Evolutionary conservation across 2,329 filamentous ascomycete genomes (phyloP).

Genomic region (Neonectria hederae): DNA sequence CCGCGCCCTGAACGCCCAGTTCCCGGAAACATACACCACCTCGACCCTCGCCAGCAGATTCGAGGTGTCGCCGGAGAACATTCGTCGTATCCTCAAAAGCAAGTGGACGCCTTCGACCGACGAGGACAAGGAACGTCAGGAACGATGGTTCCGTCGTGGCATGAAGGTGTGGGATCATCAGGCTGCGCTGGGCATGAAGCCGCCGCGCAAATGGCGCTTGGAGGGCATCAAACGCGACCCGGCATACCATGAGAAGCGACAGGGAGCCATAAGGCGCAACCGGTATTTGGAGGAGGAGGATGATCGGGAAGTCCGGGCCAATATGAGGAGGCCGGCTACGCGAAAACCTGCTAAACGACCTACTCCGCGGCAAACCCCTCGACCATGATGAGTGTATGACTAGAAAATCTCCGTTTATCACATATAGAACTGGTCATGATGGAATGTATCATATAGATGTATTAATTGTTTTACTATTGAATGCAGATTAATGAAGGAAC

Average conservation of each 20-base stretch:
- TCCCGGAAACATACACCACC: slow-evolving; percentile 81
- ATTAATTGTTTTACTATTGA: slow-evolving; percentile 10
- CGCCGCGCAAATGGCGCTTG: slow-evolving; percentile 67
- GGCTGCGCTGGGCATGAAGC: slow-evolving; percentile 69
- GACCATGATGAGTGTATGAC: slow-evolving; percentile 3
- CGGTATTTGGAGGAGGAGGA: slow-evolving; percentile 45
- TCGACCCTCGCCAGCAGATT: slow-evolving; percentile 79
- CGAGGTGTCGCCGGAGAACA: slow-evolving; percentile 85
- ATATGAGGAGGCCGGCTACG: neutral
- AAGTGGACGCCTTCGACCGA: slow-evolving; percentile 75
- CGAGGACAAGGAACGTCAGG: slow-evolving; percentile 66
- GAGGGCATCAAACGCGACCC: slow-evolving; percentile 61
- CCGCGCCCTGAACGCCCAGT: slow-evolving; percentile 79
- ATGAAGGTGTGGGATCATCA: slow-evolving; percentile 67
- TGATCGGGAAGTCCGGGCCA: slow-evolving; percentile 33
- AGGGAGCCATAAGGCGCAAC: slow-evolving; percentile 40
- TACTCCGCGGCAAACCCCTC: neutral
- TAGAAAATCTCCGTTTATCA: slow-evolving; percentile 7
- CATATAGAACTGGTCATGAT: slow-evolving; percentile 8
- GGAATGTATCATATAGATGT: slow-evolving; percentile 22
- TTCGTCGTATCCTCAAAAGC: slow-evolving; percentile 84
- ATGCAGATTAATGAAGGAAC: slow-evolving; percentile 1
- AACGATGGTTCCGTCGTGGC: slow-evolving; percentile 70
- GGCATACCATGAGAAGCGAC: slow-evolving; percentile 51
- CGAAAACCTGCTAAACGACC: neutral